Base-by-base conservation (phyloP, 2,329 filamentous ascomycete genomes). In the Ceratocystis cubensis region DNA sequence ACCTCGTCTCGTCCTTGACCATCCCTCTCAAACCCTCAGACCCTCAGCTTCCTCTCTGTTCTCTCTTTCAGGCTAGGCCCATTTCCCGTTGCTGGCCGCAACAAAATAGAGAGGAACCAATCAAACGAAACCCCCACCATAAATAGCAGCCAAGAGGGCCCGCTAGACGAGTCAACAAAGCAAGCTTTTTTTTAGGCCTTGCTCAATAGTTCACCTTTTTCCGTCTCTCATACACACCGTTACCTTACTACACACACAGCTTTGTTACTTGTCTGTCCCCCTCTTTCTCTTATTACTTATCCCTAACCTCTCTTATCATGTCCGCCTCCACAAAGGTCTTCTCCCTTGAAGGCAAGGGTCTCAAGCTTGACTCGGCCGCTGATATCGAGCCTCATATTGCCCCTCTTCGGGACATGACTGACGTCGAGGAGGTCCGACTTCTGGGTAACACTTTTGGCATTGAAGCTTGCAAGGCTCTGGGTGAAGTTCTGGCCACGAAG, bases 391-490 rank as follows among this genome's bases (percentile, higher is more conserved):
- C 88, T 70, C 87, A 96, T 76, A 89, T 96, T 73, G 83, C 87
- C 71, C 82, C 84, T 63, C 84, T 99, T 69, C 80, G 84, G 69
- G 83, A 85, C 67, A 87, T 86, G 77, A 77, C 83, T 66, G 83
- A 91, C 72, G 82, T 95, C 67, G 91, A 95, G 74, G 91, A 96
- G 76, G 85, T 99, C 71, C 85, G 85, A 71, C 82, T 99, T 61
- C 81, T 90, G 66, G 94, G 93, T 69, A 99, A 99, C 80, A 97
- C 94, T 1, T 80, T 97, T 64, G 94, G 94, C 65, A 86, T 96
- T 65, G 89, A 87, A 62, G 94, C 94, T 62, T 95, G 88, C 74
- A 87, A 92, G 76, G 86, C 87, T 41, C 84, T 99, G 57, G 92
- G 91, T 57, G 85, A 91, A 71, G 87, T 95, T 64, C 80, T 99